Evolutionary conservation across 2,329 filamentous ascomycete genomes (phyloP).

Genomic region (Elsinoe fawcettii): DNA sequence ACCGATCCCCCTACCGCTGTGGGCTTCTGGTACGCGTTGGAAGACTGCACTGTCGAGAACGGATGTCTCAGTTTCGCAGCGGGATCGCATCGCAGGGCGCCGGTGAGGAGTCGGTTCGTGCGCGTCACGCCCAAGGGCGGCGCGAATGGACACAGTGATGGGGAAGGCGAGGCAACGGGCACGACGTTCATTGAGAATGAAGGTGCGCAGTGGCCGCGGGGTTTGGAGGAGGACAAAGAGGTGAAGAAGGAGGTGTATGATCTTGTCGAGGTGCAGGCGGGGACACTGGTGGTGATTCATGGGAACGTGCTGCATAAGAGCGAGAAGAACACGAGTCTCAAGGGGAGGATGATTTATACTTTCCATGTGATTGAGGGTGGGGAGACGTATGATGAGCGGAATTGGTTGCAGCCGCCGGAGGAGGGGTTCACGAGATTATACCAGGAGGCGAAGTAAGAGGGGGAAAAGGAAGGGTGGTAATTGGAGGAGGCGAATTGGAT

Average conservation of each 20-base stretch:
- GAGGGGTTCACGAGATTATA: constrained; percentile 55
- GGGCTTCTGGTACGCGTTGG: constrained; percentile 95
- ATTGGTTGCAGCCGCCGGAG: constrained; percentile 84
- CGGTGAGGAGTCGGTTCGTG: constrained; percentile 67
- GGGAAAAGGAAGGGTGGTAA: neutral
- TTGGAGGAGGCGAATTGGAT: neutral
- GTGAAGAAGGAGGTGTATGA: constrained; percentile 55
- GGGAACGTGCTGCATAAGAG: constrained; percentile 95
- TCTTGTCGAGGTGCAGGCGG: constrained; percentile 80
- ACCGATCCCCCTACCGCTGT: constrained; percentile 82
- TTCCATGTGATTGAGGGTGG: constrained; percentile 93
- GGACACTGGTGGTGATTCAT: constrained; percentile 86
- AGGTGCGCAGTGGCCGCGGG: constrained; percentile 46
- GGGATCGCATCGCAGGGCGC: constrained; percentile 69
- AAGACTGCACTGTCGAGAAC: constrained; percentile 81
- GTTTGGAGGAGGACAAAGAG: constrained; percentile 33
- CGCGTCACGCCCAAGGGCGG: constrained; percentile 37
- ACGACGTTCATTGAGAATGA: constrained; percentile 54
- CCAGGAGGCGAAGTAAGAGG: constrained; percentile 10
- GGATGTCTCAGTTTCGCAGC: constrained; percentile 81
- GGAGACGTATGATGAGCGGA: constrained; percentile 69
- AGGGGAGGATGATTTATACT: constrained; percentile 90
- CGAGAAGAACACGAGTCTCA: constrained; percentile 78
- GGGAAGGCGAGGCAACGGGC: constrained; percentile 46
- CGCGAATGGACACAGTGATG: constrained; percentile 22